Evolutionary conservation across 2,329 filamentous ascomycete species (phyloP).

Genomic region (Aspergillus vadensis): DNA sequence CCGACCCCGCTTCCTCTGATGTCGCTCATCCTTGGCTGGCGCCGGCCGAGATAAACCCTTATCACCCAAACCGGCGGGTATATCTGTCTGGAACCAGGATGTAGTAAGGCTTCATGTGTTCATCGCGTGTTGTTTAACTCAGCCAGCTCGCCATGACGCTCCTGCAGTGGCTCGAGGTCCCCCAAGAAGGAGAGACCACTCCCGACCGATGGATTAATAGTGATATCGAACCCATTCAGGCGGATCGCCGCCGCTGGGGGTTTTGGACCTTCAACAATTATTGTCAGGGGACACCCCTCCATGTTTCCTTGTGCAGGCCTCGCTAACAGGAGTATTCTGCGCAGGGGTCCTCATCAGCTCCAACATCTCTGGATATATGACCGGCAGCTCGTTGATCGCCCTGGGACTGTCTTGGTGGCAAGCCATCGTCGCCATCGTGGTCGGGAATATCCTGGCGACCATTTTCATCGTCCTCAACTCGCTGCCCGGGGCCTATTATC

Average conservation of each 20-base stretch:
- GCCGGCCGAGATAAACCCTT: too few relatives aligned
- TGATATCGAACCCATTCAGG: constrained; percentile 54
- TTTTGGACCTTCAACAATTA: constrained; percentile 49
- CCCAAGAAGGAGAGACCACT: not conserved
- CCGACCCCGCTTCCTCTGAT: too few relatives aligned
- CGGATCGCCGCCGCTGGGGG: constrained; percentile 47
- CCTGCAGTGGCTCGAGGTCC: not conserved
- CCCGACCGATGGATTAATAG: constrained; percentile 43
- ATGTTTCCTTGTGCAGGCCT: not conserved
- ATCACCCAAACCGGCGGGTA: too few relatives aligned
- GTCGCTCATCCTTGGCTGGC: too few relatives aligned
- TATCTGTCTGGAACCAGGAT: too few relatives aligned
- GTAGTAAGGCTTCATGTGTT: too few relatives aligned
- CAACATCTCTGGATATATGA: constrained; percentile 38
- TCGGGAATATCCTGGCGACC: constrained; percentile 43
- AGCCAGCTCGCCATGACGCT: not conserved
- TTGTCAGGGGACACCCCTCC: constrained; percentile 31
- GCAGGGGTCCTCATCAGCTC: constrained; percentile 53
- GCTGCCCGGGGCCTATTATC: constrained; percentile 47
- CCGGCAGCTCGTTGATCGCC: constrained; percentile 38
- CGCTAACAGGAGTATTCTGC: not conserved
- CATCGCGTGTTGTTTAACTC: not conserved
- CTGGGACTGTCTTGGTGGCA: constrained; percentile 38
- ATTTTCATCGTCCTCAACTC: constrained; percentile 47
- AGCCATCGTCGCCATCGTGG: constrained; percentile 29